A percentile compares a stretch with the other conserved stretches of the same genome.
These are phyloP conservation scores for Metschnikowia shivogae DNA, from an alignment of 805 yeast species.

Conservation along the genomic window DNA sequence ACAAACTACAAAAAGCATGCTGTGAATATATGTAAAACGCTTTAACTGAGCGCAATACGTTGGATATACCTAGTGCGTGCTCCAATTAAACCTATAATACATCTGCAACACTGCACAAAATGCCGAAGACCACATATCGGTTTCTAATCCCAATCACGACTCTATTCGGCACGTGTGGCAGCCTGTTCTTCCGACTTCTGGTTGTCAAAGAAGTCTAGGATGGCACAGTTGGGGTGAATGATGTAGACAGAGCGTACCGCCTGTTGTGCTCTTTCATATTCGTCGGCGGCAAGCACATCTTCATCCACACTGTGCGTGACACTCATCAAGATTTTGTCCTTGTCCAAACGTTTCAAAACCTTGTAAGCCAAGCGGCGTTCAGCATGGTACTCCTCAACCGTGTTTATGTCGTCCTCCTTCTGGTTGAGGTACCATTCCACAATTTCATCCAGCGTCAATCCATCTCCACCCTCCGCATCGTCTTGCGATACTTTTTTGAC, in stretches of 20 bases:
- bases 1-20: no score
- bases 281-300: conserved; percentile 18
- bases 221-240: conserved; percentile 79
- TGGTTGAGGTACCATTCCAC: conserved; percentile 79
- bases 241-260: conserved; percentile 32
- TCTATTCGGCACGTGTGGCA: no score
- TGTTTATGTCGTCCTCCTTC: conserved; percentile 63
- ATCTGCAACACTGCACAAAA: no score
- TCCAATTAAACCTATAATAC: no score
- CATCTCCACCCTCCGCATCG: conserved; percentile 47
- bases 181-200: conserved; percentile 12
- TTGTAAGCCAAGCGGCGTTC: conserved; percentile 72
- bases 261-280: conserved; percentile 8
- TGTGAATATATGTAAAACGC: no score
- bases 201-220: conserved; percentile 57
- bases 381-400: conserved; percentile 64
- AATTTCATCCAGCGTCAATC: conserved; percentile 63
- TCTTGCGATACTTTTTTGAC: conserved; percentile 60
- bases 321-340: conserved; percentile 76
- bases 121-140: no score
- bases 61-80: no score
- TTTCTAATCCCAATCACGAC: no score
- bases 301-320: conserved; percentile 35
- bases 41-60: no score
- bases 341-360: conserved; percentile 77